Evolutionary conservation across 352 stramenopile species (phyloP).

Genomic region (Globisporangium spinosum): DNA sequence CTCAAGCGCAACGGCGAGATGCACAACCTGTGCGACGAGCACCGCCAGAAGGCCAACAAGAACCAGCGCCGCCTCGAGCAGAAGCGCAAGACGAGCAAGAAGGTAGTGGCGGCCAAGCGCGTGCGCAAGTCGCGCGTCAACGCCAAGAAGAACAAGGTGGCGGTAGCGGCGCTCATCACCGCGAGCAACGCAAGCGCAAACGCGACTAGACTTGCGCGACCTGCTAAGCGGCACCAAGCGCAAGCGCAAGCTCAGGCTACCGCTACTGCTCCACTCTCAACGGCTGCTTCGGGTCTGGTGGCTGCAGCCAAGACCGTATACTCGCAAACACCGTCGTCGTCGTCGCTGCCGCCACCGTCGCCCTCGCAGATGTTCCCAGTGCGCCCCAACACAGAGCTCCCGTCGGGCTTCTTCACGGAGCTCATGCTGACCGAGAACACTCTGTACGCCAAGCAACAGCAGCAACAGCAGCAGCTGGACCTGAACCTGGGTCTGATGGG

Average conservation of each 20-base stretch:
- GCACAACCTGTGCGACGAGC: conserved; percentile 51
- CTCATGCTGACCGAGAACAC: conserved; percentile 16
- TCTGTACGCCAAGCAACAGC: conserved; percentile 6
- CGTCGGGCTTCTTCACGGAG: conserved; percentile 19
- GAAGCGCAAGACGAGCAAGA: conserved; percentile 26
- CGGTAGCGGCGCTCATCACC: no score
- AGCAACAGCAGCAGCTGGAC: not conserved
- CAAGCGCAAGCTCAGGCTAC: not conserved
- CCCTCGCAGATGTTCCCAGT: not conserved
- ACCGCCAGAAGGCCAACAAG: conserved; percentile 49
- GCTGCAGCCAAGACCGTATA: not conserved
- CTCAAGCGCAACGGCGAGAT: conserved; percentile 41
- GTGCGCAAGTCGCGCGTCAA: conserved; percentile 12
- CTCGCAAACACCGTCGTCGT: not conserved
- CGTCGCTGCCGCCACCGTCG: no score
- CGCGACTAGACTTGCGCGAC: not conserved
- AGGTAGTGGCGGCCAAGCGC: conserved; percentile 11
- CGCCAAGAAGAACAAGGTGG: not conserved
- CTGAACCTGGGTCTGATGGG: not conserved
- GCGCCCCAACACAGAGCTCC: not conserved
- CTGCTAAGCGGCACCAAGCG: not conserved
- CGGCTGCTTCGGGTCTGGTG: not conserved
- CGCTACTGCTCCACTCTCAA: not conserved
- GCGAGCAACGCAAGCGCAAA: not conserved
- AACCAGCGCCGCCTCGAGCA: conserved; percentile 47